phyloP scores from a whole-genome alignment of 441 rosid species.

The Biscutella laevigata region DNA sequence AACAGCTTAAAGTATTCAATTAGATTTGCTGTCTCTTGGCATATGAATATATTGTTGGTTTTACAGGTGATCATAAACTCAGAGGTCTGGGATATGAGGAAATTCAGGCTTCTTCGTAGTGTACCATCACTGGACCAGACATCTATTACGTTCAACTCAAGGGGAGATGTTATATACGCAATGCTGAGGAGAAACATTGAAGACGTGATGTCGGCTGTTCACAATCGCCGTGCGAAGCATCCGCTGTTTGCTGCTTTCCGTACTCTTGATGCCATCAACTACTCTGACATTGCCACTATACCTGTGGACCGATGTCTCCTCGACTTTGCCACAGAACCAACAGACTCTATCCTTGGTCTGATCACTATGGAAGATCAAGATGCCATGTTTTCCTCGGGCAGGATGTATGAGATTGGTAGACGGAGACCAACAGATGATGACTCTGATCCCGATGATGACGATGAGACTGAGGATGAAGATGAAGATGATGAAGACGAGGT shows the following conservation, averaged over 20 bases:
- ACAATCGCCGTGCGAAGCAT: slow-evolving; percentile 87
- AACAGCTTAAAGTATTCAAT: not conserved
- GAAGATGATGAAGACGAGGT: slow-evolving; percentile 74
- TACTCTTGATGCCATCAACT: slow-evolving; percentile 86
- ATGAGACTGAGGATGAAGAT: slow-evolving; percentile 88
- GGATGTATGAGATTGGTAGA: slow-evolving; percentile 92
- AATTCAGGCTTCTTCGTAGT: slow-evolving; percentile 72
- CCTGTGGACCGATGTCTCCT: slow-evolving; percentile 95
- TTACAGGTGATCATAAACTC: slow-evolving; percentile 86
- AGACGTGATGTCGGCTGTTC: slow-evolving; percentile 81
- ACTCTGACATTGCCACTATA: slow-evolving; percentile 84
- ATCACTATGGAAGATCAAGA: slow-evolving; percentile 95
- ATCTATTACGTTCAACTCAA: slow-evolving; percentile 69
- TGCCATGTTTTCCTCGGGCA: slow-evolving; percentile 84
- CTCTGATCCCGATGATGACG: slow-evolving; percentile 95
- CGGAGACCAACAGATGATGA: slow-evolving; percentile 93
- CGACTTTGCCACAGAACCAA: slow-evolving; percentile 89
- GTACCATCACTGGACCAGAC: slow-evolving; percentile 95
- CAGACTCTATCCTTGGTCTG: slow-evolving; percentile 86
- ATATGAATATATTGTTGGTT: slow-evolving; percentile 1
- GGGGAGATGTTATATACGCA: slow-evolving; percentile 94
- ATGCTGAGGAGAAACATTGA: slow-evolving; percentile 91
- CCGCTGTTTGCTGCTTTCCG: slow-evolving; percentile 82
- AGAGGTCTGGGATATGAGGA: slow-evolving; percentile 96
- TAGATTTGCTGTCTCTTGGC: slow-evolving; percentile 4